These are phyloP conservation scores for Penicillium sp. DNA, from an alignment of 2,329 filamentous ascomycete genomes.

Conservation along the genomic window DNA sequence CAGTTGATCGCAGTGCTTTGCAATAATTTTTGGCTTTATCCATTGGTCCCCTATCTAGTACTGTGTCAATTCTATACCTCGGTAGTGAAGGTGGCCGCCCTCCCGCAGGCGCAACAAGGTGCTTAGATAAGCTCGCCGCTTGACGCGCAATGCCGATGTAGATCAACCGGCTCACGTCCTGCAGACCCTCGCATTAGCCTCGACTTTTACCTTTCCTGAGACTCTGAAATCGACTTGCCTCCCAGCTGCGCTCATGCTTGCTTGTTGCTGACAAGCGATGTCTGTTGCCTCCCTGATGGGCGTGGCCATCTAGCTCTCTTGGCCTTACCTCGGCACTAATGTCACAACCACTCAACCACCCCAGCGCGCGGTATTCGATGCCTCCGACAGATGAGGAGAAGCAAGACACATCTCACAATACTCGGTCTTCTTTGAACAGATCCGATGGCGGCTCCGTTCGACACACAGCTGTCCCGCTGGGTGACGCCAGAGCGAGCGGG, in stretches of 20 bases:
- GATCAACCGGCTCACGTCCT: constrained; percentile 9
- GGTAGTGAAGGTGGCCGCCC: no score
- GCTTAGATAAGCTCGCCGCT: no score
- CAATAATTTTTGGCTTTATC: no score
- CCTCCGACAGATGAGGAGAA: constrained; percentile 14
- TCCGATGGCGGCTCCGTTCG: constrained; percentile 21
- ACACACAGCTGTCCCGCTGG: constrained; percentile 23
- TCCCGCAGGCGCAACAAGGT: no score
- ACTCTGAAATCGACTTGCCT: not conserved
- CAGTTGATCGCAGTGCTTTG: no score
- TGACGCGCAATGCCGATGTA: no score
- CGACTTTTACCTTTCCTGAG: not conserved
- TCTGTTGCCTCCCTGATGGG: constrained; percentile 21
- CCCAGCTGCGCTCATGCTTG: constrained; percentile 22
- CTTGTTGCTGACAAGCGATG: constrained; percentile 14
- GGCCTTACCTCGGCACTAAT: constrained; percentile 19
- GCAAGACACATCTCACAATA: constrained; percentile 3
- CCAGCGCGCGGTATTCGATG: constrained; percentile 14
- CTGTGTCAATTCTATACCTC: no score
- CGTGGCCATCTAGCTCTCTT: constrained; percentile 22
- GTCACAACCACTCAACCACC: constrained; percentile 22
- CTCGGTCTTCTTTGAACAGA: constrained; percentile 6
- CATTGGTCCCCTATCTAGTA: no score
- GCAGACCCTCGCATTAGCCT: not conserved
- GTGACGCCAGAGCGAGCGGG: constrained; percentile 29